These are phyloP conservation scores for Toxoplasma gondii DNA, from an alignment of 169 alveolate species.

Conservation along the genomic window DNA sequence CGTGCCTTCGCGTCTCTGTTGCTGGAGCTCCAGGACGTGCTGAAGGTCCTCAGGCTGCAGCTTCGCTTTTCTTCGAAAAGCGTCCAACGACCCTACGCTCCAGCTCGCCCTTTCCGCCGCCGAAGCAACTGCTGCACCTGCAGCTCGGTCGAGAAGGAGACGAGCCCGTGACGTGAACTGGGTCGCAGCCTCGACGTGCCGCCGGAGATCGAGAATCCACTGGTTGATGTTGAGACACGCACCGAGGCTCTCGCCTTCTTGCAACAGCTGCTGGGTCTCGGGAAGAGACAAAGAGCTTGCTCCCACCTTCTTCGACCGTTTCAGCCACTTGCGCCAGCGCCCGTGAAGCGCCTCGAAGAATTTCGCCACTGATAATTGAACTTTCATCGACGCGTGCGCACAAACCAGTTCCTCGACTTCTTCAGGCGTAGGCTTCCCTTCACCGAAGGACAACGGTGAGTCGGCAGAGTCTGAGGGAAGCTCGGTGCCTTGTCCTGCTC, in stretches of 20 bases:
- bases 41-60: constrained; percentile 58
- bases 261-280: constrained; percentile 63
- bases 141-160: constrained; percentile 60
- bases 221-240: constrained; percentile 53
- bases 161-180: constrained; percentile 54
- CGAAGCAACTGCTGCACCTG: constrained; percentile 65
- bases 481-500: not conserved
- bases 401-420: constrained; percentile 4
- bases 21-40: constrained; percentile 63
- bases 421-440: constrained; percentile 14
- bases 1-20: constrained; percentile 27
- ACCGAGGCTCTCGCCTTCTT: constrained; percentile 66
- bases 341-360: constrained; percentile 59
- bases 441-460: not conserved
- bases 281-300: constrained; percentile 59
- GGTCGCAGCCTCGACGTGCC: constrained; percentile 51
- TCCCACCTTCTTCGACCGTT: constrained; percentile 61
- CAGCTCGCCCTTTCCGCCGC: constrained; percentile 63
- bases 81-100: constrained; percentile 68
- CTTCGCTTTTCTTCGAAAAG: constrained; percentile 64
- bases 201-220: constrained; percentile 50
- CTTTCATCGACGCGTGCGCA: constrained; percentile 29
- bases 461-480: not conserved
- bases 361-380: not conserved
- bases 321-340: constrained; percentile 69